Conservation (phyloP, 768 basidiomycete genomes). For the Leccinum uliginosum region DNA sequence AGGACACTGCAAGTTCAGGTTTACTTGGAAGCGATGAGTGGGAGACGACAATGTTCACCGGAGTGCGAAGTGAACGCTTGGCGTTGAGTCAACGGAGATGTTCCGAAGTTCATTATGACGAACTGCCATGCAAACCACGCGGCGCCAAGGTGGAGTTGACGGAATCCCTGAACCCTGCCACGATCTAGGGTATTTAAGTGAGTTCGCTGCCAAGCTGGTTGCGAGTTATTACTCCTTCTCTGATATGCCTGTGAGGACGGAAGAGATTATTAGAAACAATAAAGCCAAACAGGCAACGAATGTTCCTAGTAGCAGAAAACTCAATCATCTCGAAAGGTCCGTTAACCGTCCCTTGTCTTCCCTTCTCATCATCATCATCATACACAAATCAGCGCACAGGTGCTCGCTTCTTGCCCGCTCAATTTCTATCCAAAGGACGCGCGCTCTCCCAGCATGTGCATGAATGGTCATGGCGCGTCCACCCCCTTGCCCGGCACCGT, state of each 20-base stretch:
- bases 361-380: not conserved
- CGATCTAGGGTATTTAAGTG: not conserved
- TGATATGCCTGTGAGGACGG: not conserved
- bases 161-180: not conserved
- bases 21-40: no score
- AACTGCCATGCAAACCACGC: slow-evolving; percentile 5
- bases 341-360: slow-evolving; percentile 2
- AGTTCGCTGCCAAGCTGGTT: not conserved
- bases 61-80: not conserved
- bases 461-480: not conserved
- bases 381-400: not conserved
- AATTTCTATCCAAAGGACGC: not conserved
- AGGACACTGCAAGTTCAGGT: no score
- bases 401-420: not conserved
- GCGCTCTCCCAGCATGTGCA: slow-evolving; percentile 10
- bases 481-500: slow-evolving; percentile 20
- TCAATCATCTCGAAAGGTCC: slow-evolving; percentile 17
- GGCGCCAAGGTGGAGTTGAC: slow-evolving; percentile 19
- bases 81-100: not conserved
- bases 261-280: slow-evolving; percentile 17
- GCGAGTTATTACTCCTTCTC: not conserved
- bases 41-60: not conserved
- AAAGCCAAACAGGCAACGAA: slow-evolving; percentile 26
- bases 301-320: slow-evolving; percentile 7
- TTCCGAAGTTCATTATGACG: not conserved